Percentiles rank a stretch among this genome's conserved stretches.
These are phyloP conservation scores for Microsporum audouinii DNA, from an alignment of 2,329 filamentous ascomycete genomes.

Conservation along the genomic window DNA sequence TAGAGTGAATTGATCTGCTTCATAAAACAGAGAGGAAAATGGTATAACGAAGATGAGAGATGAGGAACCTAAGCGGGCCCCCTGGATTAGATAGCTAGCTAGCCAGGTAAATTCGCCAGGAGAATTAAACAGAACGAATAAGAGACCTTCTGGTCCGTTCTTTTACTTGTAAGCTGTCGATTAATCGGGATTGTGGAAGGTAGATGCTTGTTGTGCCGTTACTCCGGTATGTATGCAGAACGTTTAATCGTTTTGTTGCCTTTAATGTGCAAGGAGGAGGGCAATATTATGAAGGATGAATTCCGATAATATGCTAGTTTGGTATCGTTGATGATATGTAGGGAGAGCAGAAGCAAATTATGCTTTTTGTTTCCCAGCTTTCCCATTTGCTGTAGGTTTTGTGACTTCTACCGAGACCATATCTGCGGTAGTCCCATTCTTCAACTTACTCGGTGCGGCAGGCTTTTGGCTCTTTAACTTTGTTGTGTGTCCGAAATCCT, in stretches of 20 bases:
- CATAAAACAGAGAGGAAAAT: background rate
- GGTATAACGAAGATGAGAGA: background rate
- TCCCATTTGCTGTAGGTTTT: background rate
- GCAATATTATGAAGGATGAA: background rate
- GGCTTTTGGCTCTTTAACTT: conserved; percentile 32
- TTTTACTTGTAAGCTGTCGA: background rate
- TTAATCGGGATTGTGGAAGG: background rate
- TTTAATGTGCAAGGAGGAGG: background rate
- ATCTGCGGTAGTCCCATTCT: conserved; percentile 31
- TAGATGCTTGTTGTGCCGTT: background rate
- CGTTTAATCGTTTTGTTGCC: background rate
- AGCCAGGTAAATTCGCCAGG: background rate
- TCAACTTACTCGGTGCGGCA: conserved; percentile 29
- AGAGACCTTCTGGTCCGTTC: background rate
- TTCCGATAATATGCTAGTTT: background rate
- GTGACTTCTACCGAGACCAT: conserved; percentile 12
- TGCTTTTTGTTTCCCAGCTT: conserved; percentile 4
- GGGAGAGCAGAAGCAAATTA: background rate
- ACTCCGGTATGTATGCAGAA: background rate
- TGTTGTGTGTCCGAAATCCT: conserved; percentile 3
- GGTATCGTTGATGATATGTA: background rate
- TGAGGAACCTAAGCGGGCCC: no score
- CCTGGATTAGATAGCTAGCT: background rate
- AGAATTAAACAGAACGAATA: background rate
- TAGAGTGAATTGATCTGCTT: background rate